These are phyloP conservation scores for Acorus calamus DNA, from an alignment of 106 monocot genomes.

Conservation along the genomic window DNA sequence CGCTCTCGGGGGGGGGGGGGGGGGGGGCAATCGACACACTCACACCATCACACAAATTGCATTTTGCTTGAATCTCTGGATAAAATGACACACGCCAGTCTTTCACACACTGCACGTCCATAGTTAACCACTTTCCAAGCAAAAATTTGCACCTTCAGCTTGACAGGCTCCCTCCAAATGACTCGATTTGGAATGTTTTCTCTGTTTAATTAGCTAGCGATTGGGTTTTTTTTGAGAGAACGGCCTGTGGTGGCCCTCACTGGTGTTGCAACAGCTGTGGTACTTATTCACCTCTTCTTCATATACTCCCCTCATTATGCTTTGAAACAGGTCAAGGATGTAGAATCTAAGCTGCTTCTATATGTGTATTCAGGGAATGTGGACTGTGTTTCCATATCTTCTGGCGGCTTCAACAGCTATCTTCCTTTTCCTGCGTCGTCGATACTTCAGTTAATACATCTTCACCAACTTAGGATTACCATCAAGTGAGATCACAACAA, in stretches of 20 bases:
- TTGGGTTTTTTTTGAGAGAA: constrained; percentile 72
- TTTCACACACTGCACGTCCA: no score
- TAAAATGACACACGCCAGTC: no score
- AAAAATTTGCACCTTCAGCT: background rate
- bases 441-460: constrained; percentile 1
- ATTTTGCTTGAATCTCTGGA: no score
- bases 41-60: no score
- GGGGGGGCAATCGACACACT: no score
- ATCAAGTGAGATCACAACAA: no score
- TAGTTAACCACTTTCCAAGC: no score
- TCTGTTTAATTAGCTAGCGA: constrained; percentile 34
- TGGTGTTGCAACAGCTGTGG: constrained; percentile 76
- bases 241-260: constrained; percentile 69
- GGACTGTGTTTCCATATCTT: constrained; percentile 68
- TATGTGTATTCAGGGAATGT: constrained; percentile 50
- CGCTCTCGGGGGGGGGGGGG: no score
- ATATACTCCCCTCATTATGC: background rate
- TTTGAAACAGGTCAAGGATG: background rate
- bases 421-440: constrained; percentile 43
- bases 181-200: background rate
- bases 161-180: no score
- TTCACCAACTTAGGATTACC: no score
- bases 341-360: background rate
- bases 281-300: constrained; percentile 6
- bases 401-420: constrained; percentile 61